Percentiles rank a stretch among this genome's conserved stretches.
Conservation (phyloP, 2,329 filamentous ascomycete genomes). For the Sporothrix pseudoabietina region DNA sequence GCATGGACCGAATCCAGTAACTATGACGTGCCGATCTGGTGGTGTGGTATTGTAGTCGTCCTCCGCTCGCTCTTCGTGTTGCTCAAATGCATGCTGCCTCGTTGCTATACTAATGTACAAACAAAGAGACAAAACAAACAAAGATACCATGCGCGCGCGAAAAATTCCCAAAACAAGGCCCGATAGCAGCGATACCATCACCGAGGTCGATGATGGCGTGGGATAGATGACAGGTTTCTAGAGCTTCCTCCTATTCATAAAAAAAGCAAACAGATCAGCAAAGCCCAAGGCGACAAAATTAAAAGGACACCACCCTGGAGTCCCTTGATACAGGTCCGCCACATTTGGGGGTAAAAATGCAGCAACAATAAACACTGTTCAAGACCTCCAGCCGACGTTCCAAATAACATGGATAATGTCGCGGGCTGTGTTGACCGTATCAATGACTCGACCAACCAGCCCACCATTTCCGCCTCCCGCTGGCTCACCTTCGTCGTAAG, state of each 20-base stretch:
- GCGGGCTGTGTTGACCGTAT: slow-evolving; percentile 74
- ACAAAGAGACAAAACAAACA: slow-evolving; percentile 23
- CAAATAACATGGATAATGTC: slow-evolving; percentile 72
- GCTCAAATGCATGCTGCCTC: slow-evolving; percentile 17
- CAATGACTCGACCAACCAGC: slow-evolving; percentile 76
- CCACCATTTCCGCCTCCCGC: slow-evolving; percentile 59
- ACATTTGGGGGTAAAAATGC: neutral
- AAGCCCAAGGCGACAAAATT: slow-evolving; percentile 22
- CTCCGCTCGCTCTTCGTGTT: slow-evolving; percentile 13
- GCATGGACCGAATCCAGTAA: neutral
- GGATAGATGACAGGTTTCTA: slow-evolving; percentile 32
- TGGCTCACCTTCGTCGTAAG: slow-evolving; percentile 73
- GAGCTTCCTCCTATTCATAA: slow-evolving; percentile 34
- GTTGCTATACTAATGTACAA: slow-evolving; percentile 26
- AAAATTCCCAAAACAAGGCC: slow-evolving; percentile 9
- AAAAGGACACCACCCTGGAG: slow-evolving; percentile 8
- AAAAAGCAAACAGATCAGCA: slow-evolving; percentile 33
- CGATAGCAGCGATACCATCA: slow-evolving; percentile 26
- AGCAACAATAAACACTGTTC: slow-evolving; percentile 7
- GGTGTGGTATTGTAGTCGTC: slow-evolving; percentile 14
- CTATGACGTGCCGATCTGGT: neutral
- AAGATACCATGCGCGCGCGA: slow-evolving; percentile 10
- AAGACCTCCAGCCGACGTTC: slow-evolving; percentile 69
- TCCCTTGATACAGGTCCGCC: neutral
- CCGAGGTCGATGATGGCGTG: slow-evolving; percentile 27